These are phyloP conservation scores for Colletotrichum lindemuthianum DNA, from an alignment of 2,329 filamentous ascomycete genomes.

Conservation along the genomic window DNA sequence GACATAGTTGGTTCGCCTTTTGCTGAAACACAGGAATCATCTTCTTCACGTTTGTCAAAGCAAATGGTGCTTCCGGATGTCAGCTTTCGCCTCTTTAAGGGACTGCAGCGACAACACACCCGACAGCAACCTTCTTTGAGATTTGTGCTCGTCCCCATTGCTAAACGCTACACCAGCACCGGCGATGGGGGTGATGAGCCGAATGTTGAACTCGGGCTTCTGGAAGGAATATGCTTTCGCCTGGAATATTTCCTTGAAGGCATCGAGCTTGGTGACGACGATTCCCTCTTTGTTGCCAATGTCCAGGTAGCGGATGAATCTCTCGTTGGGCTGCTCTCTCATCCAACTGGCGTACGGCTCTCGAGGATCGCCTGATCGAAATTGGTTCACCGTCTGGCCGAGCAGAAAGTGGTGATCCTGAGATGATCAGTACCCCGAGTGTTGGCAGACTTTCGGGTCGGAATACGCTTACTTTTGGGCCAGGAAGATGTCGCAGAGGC, in stretches of 20 bases:
- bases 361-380: constrained; percentile 31
- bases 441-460: not conserved
- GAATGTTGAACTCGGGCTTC: constrained; percentile 43
- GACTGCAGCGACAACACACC: constrained; percentile 24
- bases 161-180: constrained; percentile 47
- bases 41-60: not conserved
- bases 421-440: too few species aligned
- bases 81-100: not conserved
- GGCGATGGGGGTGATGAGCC: constrained; percentile 40
- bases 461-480: constrained; percentile 48
- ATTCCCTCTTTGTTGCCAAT: constrained; percentile 41
- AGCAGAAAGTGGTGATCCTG: constrained; percentile 39
- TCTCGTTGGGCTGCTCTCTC: constrained; percentile 38
- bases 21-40: not conserved
- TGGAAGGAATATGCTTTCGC: constrained; percentile 43
- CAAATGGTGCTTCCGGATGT: not conserved
- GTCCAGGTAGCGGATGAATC: constrained; percentile 42
- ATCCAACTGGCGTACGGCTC: constrained; percentile 39
- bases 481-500: constrained; percentile 54
- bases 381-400: constrained; percentile 36
- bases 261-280: constrained; percentile 38
- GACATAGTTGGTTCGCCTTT: not conserved
- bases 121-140: constrained; percentile 46
- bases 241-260: constrained; percentile 42
- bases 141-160: constrained; percentile 48